Evolutionary conservation across 768 basidiomycete species (phyloP).

Genomic region (Tephrocybe rancida): DNA sequence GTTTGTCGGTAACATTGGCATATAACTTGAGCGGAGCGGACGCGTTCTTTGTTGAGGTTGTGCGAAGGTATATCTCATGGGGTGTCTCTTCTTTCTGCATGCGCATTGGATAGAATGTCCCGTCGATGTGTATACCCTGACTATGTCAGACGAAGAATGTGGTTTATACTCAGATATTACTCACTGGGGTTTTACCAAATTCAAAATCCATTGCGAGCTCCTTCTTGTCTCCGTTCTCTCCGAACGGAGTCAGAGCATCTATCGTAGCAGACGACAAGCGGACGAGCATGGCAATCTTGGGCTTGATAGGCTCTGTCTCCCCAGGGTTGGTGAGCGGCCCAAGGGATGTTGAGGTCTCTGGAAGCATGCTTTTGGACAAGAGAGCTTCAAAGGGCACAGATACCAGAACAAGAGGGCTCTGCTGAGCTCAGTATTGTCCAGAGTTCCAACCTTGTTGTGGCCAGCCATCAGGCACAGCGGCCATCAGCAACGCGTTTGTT

Average conservation of each 20-base stretch:
- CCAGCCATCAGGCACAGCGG: not conserved
- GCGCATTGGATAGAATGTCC: constrained; percentile 63
- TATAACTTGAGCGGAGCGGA: constrained; percentile 67
- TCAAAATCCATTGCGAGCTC: constrained; percentile 54
- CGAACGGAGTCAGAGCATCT: constrained; percentile 60
- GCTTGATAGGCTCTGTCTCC: constrained; percentile 56
- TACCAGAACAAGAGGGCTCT: not conserved
- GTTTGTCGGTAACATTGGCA: constrained; percentile 75
- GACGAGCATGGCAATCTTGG: constrained; percentile 76
- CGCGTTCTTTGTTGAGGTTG: constrained; percentile 18
- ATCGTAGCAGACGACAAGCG: constrained; percentile 75
- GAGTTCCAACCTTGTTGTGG: constrained; percentile 5
- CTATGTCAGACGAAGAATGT: constrained; percentile 6
- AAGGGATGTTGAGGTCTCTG: constrained; percentile 58
- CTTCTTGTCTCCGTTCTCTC: no score
- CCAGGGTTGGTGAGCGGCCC: constrained; percentile 59
- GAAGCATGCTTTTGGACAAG: constrained; percentile 41
- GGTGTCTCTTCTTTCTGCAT: constrained; percentile 52
- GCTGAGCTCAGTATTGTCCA: not conserved
- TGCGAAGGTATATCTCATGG: constrained; percentile 76
- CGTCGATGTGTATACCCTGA: constrained; percentile 70
- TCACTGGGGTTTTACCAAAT: constrained; percentile 63
- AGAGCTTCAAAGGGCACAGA: not conserved
- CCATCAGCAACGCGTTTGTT: constrained; percentile 11
- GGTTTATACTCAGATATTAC: constrained; percentile 21